Conservation (phyloP, 371 early-diverging fungal genomes). For the Rhizopus sp. region DNA sequence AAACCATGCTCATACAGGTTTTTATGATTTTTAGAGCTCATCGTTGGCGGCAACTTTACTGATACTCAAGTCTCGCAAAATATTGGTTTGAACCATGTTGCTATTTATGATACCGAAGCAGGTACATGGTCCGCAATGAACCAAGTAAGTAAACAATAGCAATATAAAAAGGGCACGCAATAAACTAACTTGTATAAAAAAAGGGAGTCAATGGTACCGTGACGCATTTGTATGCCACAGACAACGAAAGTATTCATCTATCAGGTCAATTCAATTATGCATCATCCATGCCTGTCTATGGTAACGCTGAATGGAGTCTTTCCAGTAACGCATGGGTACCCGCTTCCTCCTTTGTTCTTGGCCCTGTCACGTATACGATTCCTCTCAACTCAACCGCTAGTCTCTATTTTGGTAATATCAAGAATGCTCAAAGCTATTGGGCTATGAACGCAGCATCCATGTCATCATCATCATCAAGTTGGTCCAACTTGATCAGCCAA, state of each 20-base stretch:
- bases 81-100: conserved; percentile 29
- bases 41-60: conserved; percentile 39
- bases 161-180: not conserved
- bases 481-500: conserved; percentile 5
- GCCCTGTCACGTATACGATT: conserved; percentile 17
- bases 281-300: conserved; percentile 1
- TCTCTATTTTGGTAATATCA: conserved; percentile 28
- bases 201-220: conserved; percentile 41
- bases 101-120: conserved; percentile 20
- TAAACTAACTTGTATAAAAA: not conserved
- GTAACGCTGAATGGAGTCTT: conserved; percentile 30
- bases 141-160: conserved; percentile 16
- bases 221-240: conserved; percentile 17
- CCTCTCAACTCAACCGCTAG: not conserved
- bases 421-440: conserved; percentile 37
- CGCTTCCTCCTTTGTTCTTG: conserved; percentile 22
- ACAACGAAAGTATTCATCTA: conserved; percentile 27
- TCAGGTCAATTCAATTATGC: conserved; percentile 26
- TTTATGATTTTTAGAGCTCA: conserved; percentile 23
- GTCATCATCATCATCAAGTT: not conserved
- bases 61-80: conserved; percentile 12
- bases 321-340: conserved; percentile 21
- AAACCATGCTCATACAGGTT: not conserved
- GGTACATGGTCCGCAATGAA: conserved; percentile 30
- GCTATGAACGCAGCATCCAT: conserved; percentile 20